phyloP scores from a whole-genome alignment of 805 yeast species.

The Kodamaea hsintzibuensis region DNA sequence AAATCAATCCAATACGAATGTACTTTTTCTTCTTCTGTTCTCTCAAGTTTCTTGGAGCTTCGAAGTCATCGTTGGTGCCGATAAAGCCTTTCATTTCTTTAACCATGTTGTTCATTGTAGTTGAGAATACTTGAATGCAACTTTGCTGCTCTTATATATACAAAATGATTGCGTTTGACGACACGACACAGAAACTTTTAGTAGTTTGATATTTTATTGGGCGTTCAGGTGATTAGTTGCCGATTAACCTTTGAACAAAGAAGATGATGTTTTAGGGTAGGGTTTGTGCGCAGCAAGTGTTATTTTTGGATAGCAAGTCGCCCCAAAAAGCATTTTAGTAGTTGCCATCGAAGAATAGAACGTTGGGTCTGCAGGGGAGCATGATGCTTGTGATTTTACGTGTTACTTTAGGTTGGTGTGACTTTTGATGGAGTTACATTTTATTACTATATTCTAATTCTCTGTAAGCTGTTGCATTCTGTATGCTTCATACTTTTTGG shows the following conservation, averaged over 20 bases:
- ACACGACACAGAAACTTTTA: conserved; percentile 1
- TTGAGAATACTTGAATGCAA: neutral
- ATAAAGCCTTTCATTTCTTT: conserved; percentile 1
- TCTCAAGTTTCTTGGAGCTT: neutral
- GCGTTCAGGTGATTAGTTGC: neutral
- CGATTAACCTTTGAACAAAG: neutral
- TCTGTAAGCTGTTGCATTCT: conserved; percentile 4
- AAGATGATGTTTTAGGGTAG: neutral
- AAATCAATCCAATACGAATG: conserved; percentile 9
- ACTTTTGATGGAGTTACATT: neutral
- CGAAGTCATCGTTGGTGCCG: neutral
- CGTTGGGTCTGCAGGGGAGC: neutral
- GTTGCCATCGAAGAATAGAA: neutral
- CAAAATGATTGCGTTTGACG: neutral
- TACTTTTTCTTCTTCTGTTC: conserved; percentile 9
- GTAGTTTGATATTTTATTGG: neutral
- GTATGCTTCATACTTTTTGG: conserved; percentile 21
- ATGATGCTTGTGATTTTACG: neutral
- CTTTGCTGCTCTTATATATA: neutral
- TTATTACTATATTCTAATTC: neutral
- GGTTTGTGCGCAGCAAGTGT: neutral
- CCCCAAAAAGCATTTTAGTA: neutral
- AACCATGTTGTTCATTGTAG: neutral
- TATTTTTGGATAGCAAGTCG: neutral
- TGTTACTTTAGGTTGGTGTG: neutral